Conservation (phyloP, 345 rosid genomes). For the Linum tenue region DNA sequence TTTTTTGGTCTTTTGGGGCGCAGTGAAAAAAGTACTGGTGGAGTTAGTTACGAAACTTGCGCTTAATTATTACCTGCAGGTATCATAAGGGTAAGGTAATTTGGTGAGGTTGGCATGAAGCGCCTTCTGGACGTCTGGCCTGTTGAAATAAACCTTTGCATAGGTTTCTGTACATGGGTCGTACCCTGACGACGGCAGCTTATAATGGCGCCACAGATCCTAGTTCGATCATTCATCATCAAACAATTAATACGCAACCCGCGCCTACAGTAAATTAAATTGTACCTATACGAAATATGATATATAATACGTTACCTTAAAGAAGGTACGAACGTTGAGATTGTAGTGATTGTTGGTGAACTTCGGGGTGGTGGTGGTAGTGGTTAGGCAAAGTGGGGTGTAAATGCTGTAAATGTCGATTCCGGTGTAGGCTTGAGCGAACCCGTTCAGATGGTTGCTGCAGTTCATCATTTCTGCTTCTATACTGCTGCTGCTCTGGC, state of each 20-base stretch:
- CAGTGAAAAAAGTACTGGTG: too few species aligned
- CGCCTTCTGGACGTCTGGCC: conserved; percentile 65
- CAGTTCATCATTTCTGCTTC: conserved; percentile 11
- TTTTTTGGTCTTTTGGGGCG: too few species aligned
- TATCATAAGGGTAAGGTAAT: conserved; percentile 43
- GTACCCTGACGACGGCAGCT: conserved; percentile 45
- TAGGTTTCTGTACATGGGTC: conserved; percentile 64
- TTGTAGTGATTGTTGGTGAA: conserved; percentile 23
- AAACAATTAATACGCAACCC: too few species aligned
- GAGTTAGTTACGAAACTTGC: too few species aligned
- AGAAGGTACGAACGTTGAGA: conserved; percentile 13
- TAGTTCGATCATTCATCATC: conserved; percentile 10
- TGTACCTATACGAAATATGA: too few species aligned
- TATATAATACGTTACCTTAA: background rate
- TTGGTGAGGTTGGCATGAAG: conserved; percentile 64
- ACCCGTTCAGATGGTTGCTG: conserved; percentile 15
- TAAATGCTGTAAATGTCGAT: conserved; percentile 69
- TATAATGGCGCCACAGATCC: conserved; percentile 30
- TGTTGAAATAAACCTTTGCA: conserved; percentile 43
- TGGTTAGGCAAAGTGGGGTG: conserved; percentile 40
- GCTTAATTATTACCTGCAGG: conserved; percentile 47
- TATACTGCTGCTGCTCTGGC: background rate
- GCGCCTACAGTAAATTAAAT: too few species aligned
- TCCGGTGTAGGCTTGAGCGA: conserved; percentile 33
- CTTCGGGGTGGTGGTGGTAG: conserved; percentile 12